Evolutionary conservation across 441 rosid species (phyloP), one percentile per base, ranked within the genome.

Genomic region (Pelargonium exstipulatum): DNA sequence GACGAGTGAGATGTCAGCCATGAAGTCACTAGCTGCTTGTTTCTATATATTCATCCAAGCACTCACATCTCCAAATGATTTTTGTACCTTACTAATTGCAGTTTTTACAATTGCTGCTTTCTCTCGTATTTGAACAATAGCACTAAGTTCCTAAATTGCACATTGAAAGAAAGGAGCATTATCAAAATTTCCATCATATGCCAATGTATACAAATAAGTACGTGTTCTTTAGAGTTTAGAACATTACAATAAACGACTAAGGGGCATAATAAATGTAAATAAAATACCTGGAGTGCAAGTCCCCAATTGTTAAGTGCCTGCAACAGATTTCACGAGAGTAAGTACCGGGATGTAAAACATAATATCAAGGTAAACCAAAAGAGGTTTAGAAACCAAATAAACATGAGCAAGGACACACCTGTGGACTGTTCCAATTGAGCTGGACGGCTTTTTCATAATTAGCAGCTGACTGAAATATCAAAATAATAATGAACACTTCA

Each of bases 251-350:
- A 62, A 62, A 51, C 46, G 18, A 64, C 51, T 60, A 37, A 48
- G 42, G 14, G 64, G 71, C 14, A 64, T 66, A 29, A 61, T 64
- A 17, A 43, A n/a, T 17, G 67, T 53, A 75, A 72, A n/a, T 49
- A 32, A 69, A 22, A 26, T 79, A 92, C 98, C 97, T 92, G 99
- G 74, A 92, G 79, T 7, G 96, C 99, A 72, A 92, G 95, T 64
- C 98, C 99, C 99, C 98, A 92, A 71, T 95, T 92, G 80, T 95
- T 95, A 61, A 95, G 89, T 5, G 98, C 98, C 99, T 95, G 90
- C 74, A 80, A 70, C 57, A 69, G 62, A 68, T 69, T 76, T 70
- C 24, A 65, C 43, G 71, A 69, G 64, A 6, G 46, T 80, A 62
- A 83, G 66, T 70, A 58, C 40, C 57, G 43, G 67, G 69, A 29